A percentile compares a stretch with the other conserved stretches of the same genome.
Conservation (phyloP, 768 basidiomycete species). For the Lactifluus hygrophoroides region DNA sequence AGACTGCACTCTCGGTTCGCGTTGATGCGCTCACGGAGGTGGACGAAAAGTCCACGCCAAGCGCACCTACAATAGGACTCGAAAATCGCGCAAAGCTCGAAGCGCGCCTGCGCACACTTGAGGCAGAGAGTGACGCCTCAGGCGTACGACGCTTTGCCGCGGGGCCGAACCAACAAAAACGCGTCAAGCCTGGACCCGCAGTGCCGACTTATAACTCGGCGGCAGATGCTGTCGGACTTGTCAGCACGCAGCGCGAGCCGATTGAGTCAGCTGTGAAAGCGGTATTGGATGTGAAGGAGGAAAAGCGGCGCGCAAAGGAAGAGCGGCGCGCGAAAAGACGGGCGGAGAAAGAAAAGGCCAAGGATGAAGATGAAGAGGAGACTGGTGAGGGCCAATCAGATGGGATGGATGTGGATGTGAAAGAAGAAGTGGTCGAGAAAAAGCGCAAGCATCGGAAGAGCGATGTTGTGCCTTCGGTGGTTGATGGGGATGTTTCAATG, state of each 20-base stretch:
- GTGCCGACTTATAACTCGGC: slow-evolving; percentile 79
- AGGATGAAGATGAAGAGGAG: too few species aligned
- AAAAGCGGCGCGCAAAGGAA: slow-evolving; percentile 76
- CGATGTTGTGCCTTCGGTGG: not conserved
- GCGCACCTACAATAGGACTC: slow-evolving; percentile 81
- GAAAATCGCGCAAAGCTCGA: slow-evolving; percentile 95
- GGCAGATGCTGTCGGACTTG: slow-evolving; percentile 74
- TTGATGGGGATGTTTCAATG: slow-evolving; percentile 21
- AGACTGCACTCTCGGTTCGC: slow-evolving; percentile 93
- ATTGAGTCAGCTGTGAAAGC: slow-evolving; percentile 65
- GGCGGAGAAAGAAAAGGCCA: slow-evolving; percentile 39
- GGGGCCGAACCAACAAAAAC: slow-evolving; percentile 57
- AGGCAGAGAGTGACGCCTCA: slow-evolving; percentile 68
- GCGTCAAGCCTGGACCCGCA: slow-evolving; percentile 75
- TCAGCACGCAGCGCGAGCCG: slow-evolving; percentile 82
- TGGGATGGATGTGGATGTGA: slow-evolving; percentile 40
- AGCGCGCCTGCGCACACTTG: slow-evolving; percentile 82
- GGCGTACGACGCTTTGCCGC: slow-evolving; percentile 60
- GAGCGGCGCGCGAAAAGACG: slow-evolving; percentile 64
- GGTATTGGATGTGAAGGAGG: slow-evolving; percentile 77
- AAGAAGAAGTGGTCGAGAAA: slow-evolving; percentile 29
- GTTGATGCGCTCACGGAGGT: slow-evolving; percentile 93
- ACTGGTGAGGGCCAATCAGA: slow-evolving; percentile 23
- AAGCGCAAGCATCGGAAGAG: slow-evolving; percentile 35
- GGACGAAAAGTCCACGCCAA: slow-evolving; percentile 78